Base-by-base conservation (phyloP, 2,329 filamentous ascomycete species). In the Sarocladium brachiariae region DNA sequence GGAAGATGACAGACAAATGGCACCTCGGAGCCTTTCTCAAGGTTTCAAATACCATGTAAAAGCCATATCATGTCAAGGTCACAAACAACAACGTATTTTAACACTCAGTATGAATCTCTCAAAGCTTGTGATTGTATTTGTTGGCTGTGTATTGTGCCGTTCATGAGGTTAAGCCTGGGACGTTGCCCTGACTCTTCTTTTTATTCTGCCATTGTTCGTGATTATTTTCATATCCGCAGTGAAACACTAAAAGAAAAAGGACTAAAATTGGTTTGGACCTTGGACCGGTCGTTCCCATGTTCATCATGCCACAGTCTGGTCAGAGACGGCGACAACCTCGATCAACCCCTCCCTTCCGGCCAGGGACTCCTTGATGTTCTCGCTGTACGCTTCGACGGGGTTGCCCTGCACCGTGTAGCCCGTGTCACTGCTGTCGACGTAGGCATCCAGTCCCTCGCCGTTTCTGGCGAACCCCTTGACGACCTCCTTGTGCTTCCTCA, bases 401-500 rank as follows among this genome's bases (percentile, higher is more conserved):
- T 51, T 50, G 2, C 59, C 64, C n/a, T 70, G 61, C 10, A 72
- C 53, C 0, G 67, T 68, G 53, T 77, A 77, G 0, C 84, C 84
- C 43, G 83, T 88, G 57, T 88, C 85, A 52, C 77, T 82, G 1
- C 77, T 70, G 60, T 88, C 85, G 7, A 87, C 84, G 52, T 77
- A 87, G 0, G 84, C 83, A 56, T 88, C 84, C 1, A 88, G 54
- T 23, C 85, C 84, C 38, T 75, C 80, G 19, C 85, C 85, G 30
- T 77, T 64, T 2, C 84, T 75, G 3, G 84, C 80, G 57, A 80
- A 87, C 18, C 70, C 66, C 62, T 79, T 77, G 70, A 82, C 80
- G 7, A 84, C 55, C 49, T 76, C 65, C 70, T 87, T 88, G 69
- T 88, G 84, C 61, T 71, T 70, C 43, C 70, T 69, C 13, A 88